A percentile compares a stretch with the other conserved stretches of the same genome.
Evolutionary conservation across 805 yeast species (phyloP).

Genomic region (Wickerhamiella alocasiicola): DNA sequence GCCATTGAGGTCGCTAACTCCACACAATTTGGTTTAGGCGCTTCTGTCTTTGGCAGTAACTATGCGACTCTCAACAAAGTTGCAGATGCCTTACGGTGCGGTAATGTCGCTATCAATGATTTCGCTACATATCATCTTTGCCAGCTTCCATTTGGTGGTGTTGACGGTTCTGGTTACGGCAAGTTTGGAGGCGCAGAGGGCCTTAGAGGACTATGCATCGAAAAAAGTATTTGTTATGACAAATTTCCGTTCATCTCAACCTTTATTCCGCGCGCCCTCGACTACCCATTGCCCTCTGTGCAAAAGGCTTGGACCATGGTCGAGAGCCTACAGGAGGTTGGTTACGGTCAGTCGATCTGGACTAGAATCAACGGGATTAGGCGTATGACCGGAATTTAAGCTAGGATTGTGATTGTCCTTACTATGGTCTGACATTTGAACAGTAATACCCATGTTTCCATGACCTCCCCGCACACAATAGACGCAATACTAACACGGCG

Average conservation of each 20-base stretch:
- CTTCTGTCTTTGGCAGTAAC: conserved; percentile 70
- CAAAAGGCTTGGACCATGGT: conserved; percentile 85
- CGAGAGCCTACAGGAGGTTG: conserved; percentile 65
- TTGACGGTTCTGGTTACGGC: conserved; percentile 87
- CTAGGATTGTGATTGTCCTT: too few relatives aligned
- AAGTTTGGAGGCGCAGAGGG: conserved; percentile 99
- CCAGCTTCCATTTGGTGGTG: conserved; percentile 96
- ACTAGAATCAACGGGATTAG: conserved; percentile 45
- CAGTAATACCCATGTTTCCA: too few relatives aligned
- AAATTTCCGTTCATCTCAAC: conserved; percentile 56
- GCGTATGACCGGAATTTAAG: conserved; percentile 29
- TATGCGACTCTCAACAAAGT: conserved; percentile 46
- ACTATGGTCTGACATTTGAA: too few relatives aligned
- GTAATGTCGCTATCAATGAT: conserved; percentile 94
- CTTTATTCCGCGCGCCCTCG: conserved; percentile 80
- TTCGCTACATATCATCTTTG: conserved; percentile 94
- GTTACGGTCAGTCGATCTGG: conserved; percentile 61
- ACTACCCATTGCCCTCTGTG: conserved; percentile 77
- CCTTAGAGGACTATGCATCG: conserved; percentile 72
- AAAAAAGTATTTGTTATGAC: conserved; percentile 81
- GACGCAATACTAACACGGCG: too few relatives aligned
- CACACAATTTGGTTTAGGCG: conserved; percentile 83
- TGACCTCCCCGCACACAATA: too few relatives aligned
- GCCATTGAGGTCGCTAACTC: conserved; percentile 71
- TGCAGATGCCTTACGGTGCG: conserved; percentile 56